phyloP scores from a whole-genome alignment of 352 stramenopile species.

The Pythium periplocum region DNA sequence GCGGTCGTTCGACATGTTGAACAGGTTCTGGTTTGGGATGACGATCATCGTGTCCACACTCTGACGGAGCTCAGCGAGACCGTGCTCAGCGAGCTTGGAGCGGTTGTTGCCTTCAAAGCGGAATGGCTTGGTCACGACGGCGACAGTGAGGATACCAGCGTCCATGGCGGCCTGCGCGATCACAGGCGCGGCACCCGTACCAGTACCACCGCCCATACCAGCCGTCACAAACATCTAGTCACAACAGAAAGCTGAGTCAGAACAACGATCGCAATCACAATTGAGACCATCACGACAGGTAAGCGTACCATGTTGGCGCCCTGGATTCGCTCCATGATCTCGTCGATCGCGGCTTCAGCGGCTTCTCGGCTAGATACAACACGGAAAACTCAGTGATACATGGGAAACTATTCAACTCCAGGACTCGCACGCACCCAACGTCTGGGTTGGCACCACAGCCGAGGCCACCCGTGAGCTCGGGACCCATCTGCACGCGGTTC shows the following conservation, averaged over 20 bases:
- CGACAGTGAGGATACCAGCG: constrained; percentile 79
- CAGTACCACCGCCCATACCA: constrained; percentile 80
- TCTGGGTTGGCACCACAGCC: constrained; percentile 81
- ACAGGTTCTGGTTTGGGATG: constrained; percentile 87
- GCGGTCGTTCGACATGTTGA: constrained; percentile 84
- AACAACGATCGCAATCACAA: too few species aligned
- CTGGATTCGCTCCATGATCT: constrained; percentile 83
- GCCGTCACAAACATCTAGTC: constrained; percentile 84
- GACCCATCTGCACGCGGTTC: constrained; percentile 88
- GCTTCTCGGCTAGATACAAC: constrained; percentile 44
- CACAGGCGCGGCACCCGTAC: constrained; percentile 75
- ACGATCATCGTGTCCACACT: constrained; percentile 87
- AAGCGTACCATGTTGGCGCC: constrained; percentile 76
- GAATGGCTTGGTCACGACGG: constrained; percentile 87
- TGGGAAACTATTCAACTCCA: too few species aligned
- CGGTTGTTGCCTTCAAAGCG: constrained; percentile 82
- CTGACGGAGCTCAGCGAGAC: constrained; percentile 71
- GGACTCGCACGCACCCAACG: constrained; percentile 25
- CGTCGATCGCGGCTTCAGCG: constrained; percentile 69
- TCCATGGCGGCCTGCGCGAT: constrained; percentile 82
- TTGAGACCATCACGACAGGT: not conserved
- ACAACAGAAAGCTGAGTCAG: too few species aligned
- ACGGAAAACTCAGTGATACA: too few species aligned
- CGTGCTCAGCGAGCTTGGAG: constrained; percentile 71
- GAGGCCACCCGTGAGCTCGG: constrained; percentile 78